Conservation (phyloP, 345 rosid species). For the Trapa incisa region DNA sequence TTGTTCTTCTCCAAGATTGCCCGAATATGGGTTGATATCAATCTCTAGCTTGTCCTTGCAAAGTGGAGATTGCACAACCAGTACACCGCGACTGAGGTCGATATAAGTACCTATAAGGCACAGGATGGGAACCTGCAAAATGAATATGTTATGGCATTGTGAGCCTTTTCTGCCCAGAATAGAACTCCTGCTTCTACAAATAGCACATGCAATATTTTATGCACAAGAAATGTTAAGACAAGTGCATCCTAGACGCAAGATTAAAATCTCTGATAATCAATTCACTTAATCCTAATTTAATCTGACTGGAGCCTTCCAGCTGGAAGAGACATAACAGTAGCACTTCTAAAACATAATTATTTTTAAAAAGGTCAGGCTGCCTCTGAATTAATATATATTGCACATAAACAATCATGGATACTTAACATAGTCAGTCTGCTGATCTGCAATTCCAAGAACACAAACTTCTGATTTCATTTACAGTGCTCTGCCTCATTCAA, state of each 20-base stretch:
- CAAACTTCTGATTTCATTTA: not conserved
- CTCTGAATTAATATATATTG: not conserved
- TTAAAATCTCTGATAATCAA: not conserved
- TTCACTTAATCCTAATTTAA: not conserved
- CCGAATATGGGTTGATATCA: slow-evolving; percentile 32
- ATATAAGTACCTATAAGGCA: slow-evolving; percentile 55
- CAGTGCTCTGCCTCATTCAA: not conserved
- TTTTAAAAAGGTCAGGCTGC: not conserved
- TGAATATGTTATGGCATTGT: slow-evolving; percentile 9
- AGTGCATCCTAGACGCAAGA: not conserved
- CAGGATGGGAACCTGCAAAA: slow-evolving; percentile 79
- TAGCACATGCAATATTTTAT: not conserved
- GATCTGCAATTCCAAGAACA: not conserved
- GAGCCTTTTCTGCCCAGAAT: not conserved
- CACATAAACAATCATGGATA: not conserved
- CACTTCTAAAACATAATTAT: not conserved
- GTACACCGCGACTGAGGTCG: slow-evolving; percentile 42
- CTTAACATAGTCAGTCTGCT: not conserved
- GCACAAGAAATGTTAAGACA: not conserved
- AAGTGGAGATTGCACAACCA: slow-evolving; percentile 47
- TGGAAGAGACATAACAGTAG: not conserved
- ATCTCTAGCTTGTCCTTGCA: slow-evolving; percentile 54
- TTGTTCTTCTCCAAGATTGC: slow-evolving; percentile 28
- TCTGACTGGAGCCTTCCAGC: not conserved
- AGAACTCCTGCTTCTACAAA: not conserved